phyloP scores from a whole-genome alignment of 768 basidiomycete genomes.

The Lactarius sp. region DNA sequence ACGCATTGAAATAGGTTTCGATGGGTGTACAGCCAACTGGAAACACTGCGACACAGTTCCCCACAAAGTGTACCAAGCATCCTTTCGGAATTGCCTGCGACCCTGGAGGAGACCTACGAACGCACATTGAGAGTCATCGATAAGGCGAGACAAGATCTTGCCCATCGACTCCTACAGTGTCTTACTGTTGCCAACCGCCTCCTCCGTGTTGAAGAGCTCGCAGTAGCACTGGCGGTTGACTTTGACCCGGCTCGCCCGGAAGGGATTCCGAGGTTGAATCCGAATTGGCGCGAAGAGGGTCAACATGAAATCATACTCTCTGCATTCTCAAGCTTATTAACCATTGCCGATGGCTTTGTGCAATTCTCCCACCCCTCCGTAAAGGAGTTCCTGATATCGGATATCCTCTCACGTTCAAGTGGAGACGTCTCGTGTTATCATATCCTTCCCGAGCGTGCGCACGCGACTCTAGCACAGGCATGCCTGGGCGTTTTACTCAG shows the following conservation, averaged over 20 bases:
- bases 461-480: conserved; percentile 4
- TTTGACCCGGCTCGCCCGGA: conserved; percentile 7
- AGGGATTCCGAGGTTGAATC: neutral
- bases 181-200: neutral
- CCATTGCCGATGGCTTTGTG: conserved; percentile 1
- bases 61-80: too few relatives aligned
- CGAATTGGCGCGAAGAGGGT: conserved; percentile 1
- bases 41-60: too few relatives aligned
- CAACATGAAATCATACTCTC: conserved; percentile 3
- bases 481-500: conserved; percentile 2
- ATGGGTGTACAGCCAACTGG: conserved; percentile 6
- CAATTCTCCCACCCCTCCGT: conserved; percentile 16
- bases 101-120: conserved; percentile 7
- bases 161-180: conserved; percentile 3
- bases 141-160: neutral
- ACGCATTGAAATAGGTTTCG: neutral
- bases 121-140: neutral
- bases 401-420: neutral
- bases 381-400: conserved; percentile 8
- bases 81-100: too few relatives aligned
- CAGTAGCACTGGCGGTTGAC: conserved; percentile 10
- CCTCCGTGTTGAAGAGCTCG: neutral
- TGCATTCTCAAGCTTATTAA: conserved; percentile 5
- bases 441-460: neutral
- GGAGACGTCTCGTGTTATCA: neutral